Evolutionary conservation across 2,329 filamentous ascomycete genomes (phyloP), one percentile per base, ranked within the genome.

Genomic region (Colletotrichum sp.): DNA sequence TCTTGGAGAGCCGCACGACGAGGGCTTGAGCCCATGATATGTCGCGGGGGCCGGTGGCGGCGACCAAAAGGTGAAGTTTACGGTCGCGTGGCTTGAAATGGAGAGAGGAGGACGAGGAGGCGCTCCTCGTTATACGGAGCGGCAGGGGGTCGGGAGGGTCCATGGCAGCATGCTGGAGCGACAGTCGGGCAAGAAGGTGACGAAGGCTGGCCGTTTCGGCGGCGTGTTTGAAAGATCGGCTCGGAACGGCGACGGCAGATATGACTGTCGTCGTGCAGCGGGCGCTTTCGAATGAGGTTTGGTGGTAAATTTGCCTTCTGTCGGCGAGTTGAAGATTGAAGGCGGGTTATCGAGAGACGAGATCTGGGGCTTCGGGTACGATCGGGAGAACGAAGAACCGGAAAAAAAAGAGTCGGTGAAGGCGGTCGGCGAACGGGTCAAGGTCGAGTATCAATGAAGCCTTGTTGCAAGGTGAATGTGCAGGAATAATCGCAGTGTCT

Each of bases 1-100:
- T 91, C 81, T 93, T 93, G 71, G 93, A 93, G 6, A 95, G 88
- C 76, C 93, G 91, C 65, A 94, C 89, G 76, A 93, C 91, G 69
- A 95, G 89, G 22, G 92, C 88, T 81, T 93, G 90, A 69, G 92
- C 92, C 85, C 91, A 93, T 61, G 92, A 91, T 34, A 92, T 90
- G 80, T 94, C 92, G 71, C 90, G 89, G 63, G 90, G 88, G 75
- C 93, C 92, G 79, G 93, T 93, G 73, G 93, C 90, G 74, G 92
- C 92, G 44, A 95, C 88, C 39, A 95, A 89, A 72, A 95, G 89
- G 77, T 88, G 90, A 34, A 93, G 85, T 78, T 90, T 91, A 78
- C 84, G 87, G 76, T 84, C 83, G 77, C 82, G 81, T 7, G 80
- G 75, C 15, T 81, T 81, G 79, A 83, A 83, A 49, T 87, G 85